Base-by-base conservation (phyloP, 2,329 filamentous ascomycete genomes). In the Hymenoscyphus fraxineus region DNA sequence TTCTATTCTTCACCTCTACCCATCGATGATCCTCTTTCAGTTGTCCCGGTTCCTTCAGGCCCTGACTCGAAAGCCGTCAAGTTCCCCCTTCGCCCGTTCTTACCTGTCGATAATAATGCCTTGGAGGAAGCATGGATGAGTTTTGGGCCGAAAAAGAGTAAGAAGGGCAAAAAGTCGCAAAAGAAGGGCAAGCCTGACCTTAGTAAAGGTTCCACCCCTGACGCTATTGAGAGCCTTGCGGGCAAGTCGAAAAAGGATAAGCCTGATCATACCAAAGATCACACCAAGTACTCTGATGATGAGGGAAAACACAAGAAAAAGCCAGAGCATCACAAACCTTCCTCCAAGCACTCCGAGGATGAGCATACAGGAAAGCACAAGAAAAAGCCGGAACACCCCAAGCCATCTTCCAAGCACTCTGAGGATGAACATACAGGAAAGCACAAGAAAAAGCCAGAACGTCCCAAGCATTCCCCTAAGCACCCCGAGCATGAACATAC, bases 21-120 rank as follows among this genome's bases (percentile, higher is more conserved):
- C 38, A 93, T 97, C 73, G 93, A 97, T 73, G 93, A 97, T 73
- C 92, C 92, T 31, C 82, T 96, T n/a, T 92, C 90, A 10, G 85
- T 89, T 1, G 78, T 81, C 12, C 76, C 82, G 78, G 73, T 86
- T 76, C 75, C 84, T 73, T 76, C 76, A 31, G 71, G 83, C 75
- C 67, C 81, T 75, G 78, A 88, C 60, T 74, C 82, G 15, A 83
- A 80, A 63, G 76, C 82, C 63, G 77, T 81, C 40, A 88, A 84
- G 70, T 82, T 84, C 41, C 84, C 87, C 58, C 85, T 92, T 9
- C 86, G 91, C 55, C 92, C 93, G 0, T 97, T 96, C 76, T 89
- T 90, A 0, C 82, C 82, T 4, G 87, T 86, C 64, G 93, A 97
- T 77, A 96, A 94, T 69, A 86, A 88, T 69, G 87, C 89, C 1